Base-by-base conservation (phyloP, 2,329 filamentous ascomycete genomes). In the Fusarium fujikuroi region DNA sequence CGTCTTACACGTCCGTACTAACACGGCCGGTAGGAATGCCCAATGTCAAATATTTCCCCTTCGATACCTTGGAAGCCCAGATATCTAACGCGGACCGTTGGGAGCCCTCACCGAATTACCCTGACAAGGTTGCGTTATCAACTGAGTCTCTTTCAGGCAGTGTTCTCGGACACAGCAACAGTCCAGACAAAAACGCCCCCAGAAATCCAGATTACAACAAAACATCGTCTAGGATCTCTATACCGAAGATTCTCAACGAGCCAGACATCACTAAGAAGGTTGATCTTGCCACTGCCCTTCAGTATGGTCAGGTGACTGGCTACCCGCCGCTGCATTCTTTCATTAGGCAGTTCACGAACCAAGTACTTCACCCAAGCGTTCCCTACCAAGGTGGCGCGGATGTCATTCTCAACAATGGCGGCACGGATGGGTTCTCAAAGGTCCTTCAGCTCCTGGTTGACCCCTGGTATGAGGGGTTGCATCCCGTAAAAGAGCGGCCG, bases 391-490 rank as follows among this genome's bases (percentile, higher is more conserved):
- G 85, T 66, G 94, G 94, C 0, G 91, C 93, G 9, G 94, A 95
- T 60, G 89, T 97, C 60, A 87, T 95, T 64, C 84, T 97, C 74
- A 95, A 92, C 14, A 92, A 91, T 80, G 95, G 95, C 63, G 90
- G 92, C 34, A 97, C 95, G 2, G 95, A 98, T 84, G 95, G 94
- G 39, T 92, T 97, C 78, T 84, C 87, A 76, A 98, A 97, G 85
- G 85, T 89, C 9, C 82, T 97, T 39, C 90, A 95, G 77, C 87
- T 93, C 12, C 88, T 98, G 76, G 91, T 89, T 72, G 91, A 97
- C 80, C 85, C 91, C 47, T 97, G 94, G 93, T 88, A 87, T 57
- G 88, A 91, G 60, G 89, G 89, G 46, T 88, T 89, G 71, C 90
- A 95, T 78, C 90, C 90, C 80, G 82, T 92, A 28, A 81, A 87